A percentile compares a stretch with the other conserved stretches of the same genome.
Evolutionary conservation across 1,284 basidiomycete genomes (phyloP).

Genomic region (Macrocystidia cucumis): DNA sequence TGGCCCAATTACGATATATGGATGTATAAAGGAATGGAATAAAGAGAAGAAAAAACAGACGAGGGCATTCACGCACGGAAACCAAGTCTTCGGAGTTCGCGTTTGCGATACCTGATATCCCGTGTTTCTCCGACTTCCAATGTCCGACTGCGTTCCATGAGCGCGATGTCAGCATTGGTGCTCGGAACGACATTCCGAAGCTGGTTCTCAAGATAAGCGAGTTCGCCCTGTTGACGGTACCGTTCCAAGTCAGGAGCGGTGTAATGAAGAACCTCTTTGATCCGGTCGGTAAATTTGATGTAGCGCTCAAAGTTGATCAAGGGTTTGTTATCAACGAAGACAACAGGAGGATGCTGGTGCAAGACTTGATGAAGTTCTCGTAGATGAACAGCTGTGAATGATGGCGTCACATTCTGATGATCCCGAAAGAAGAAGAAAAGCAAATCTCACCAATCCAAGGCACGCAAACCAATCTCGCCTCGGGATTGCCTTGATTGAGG

Average conservation of each 20-base stretch:
- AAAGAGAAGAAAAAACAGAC: background rate
- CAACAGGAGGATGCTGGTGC: constrained; percentile 16
- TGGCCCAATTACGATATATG: no score
- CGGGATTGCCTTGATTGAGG: constrained; percentile 16
- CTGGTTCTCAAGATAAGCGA: constrained; percentile 32
- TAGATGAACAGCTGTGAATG: constrained; percentile 28
- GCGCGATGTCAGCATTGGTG: constrained; percentile 18
- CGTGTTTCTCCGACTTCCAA: constrained; percentile 22
- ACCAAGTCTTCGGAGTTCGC: constrained; percentile 20
- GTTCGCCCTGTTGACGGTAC: constrained; percentile 22
- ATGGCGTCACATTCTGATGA: no score
- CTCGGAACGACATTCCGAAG: constrained; percentile 20
- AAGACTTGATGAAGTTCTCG: constrained; percentile 25
- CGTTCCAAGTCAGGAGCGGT: constrained; percentile 23
- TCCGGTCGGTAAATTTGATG: constrained; percentile 24
- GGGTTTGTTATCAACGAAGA: constrained; percentile 21
- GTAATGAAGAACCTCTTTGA: constrained; percentile 24
- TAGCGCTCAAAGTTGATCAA: constrained; percentile 38
- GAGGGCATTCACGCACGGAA: constrained; percentile 12
- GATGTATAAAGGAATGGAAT: no score
- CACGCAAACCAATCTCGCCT: constrained; percentile 19
- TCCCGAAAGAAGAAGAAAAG: background rate
- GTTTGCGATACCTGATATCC: constrained; percentile 17
- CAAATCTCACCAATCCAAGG: constrained; percentile 33
- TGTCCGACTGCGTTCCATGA: constrained; percentile 21